Evolutionary conservation across 192 early-diverging fungal species (phyloP).

Genomic region (Backusella luteola): DNA sequence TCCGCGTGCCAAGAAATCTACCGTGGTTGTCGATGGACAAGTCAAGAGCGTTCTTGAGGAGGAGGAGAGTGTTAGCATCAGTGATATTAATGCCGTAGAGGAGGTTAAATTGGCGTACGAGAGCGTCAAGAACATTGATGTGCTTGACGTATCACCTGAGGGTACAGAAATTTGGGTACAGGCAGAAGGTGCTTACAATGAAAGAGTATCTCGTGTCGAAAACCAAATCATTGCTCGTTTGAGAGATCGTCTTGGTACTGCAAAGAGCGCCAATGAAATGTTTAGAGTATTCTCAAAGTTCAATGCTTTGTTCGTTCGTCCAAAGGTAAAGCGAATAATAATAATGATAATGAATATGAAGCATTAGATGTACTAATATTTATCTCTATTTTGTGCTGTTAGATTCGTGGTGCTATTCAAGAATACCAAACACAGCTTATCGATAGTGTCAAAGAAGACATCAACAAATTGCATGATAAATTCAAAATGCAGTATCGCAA

Average conservation of each 20-base stretch:
- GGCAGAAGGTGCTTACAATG: conserved; percentile 91
- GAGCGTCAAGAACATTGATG: conserved; percentile 88
- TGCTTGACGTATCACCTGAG: conserved; percentile 90
- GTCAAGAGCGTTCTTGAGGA: conserved; percentile 39
- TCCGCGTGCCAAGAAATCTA: conserved; percentile 41
- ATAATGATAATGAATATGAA: not conserved
- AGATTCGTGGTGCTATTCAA: conserved; percentile 98
- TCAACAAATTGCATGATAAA: conserved; percentile 91
- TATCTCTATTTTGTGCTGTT: not conserved
- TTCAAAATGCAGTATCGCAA: conserved; percentile 91
- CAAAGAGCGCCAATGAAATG: conserved; percentile 98
- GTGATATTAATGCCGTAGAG: conserved; percentile 77
- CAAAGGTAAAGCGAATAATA: conserved; percentile 58
- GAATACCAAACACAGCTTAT: conserved; percentile 99
- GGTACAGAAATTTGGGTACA: conserved; percentile 92
- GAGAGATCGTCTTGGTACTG: conserved; percentile 91
- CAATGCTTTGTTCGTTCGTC: conserved; percentile 98
- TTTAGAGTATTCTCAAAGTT: conserved; percentile 99
- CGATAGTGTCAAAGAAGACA: conserved; percentile 98
- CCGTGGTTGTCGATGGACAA: conserved; percentile 36
- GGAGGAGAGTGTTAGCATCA: conserved; percentile 51
- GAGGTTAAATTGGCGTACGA: conserved; percentile 92
- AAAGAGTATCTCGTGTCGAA: conserved; percentile 92
- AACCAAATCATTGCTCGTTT: conserved; percentile 95
- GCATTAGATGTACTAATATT: too few species aligned